Percentiles rank a stretch among this genome's conserved stretches.
phyloP scores from a whole-genome alignment of 805 yeast species.

The Lachancea fermentati region DNA sequence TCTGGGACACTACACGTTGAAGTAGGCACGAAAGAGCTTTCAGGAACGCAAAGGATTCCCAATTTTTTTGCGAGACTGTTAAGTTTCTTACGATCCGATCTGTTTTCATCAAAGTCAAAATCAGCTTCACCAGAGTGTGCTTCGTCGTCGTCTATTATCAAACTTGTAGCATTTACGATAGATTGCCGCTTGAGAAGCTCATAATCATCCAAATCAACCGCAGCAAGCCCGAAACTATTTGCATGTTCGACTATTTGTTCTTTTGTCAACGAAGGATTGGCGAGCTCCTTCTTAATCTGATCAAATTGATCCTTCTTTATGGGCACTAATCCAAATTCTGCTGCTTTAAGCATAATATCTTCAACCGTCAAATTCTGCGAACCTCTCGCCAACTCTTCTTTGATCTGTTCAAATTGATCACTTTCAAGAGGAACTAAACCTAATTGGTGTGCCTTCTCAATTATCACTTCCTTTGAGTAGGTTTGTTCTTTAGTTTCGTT shows the following conservation, averaged over 20 bases:
- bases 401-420: slow-evolving; percentile 31
- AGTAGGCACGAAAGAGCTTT: slow-evolving; percentile 55
- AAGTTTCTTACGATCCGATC: slow-evolving; percentile 26
- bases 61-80: slow-evolving; percentile 37
- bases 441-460: slow-evolving; percentile 8
- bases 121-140: slow-evolving; percentile 9
- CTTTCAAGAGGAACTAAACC: slow-evolving; percentile 12
- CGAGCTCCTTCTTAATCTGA: slow-evolving; percentile 25
- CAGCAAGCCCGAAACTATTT: slow-evolving; percentile 32
- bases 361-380: slow-evolving; percentile 11
- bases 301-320: slow-evolving; percentile 34
- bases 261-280: slow-evolving; percentile 23
- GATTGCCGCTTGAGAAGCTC: slow-evolving; percentile 18
- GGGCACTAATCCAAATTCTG: slow-evolving; percentile 33
- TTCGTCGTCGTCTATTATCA: slow-evolving; percentile 6
- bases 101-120: slow-evolving; percentile 7
- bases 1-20: slow-evolving; percentile 53
- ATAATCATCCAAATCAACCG: slow-evolving; percentile 33
- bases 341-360: slow-evolving; percentile 24
- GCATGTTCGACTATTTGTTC: slow-evolving; percentile 28
- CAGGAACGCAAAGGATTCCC: slow-evolving; percentile 53
- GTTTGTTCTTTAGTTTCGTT: slow-evolving; percentile 1
- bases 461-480: slow-evolving; percentile 7
- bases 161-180: slow-evolving; percentile 4
- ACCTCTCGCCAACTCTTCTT: slow-evolving; percentile 20